Base-by-base conservation (phyloP, 805 yeast genomes). In the Sugiyamaella mastotermitis region DNA sequence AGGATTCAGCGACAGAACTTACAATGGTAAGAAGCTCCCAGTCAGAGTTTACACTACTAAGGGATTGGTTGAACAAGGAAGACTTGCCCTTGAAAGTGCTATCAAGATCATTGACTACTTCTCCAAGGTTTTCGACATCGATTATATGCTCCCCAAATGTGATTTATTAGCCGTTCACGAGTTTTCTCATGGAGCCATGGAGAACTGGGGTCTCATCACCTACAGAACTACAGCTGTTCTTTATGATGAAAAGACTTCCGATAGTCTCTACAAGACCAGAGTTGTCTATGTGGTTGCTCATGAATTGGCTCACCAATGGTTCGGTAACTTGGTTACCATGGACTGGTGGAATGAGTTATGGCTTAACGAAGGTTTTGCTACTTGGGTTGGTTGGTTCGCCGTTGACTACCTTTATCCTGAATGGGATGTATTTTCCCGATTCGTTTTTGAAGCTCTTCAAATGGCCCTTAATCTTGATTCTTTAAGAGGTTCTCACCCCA, bases 251-350 rank as follows among this genome's bases (percentile, higher is more conserved):
- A 68, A 70, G 47, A 74, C 73, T 49, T 70, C 86, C 26, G 76
- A 78, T 45, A 65, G 76, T 46, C 67, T 66, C 42, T 72, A 81
- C 48, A 75, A 77, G 57, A 78, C 77, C 58, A 71, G 88, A 58
- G 92, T 83, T 27, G 82, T 87, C 25, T 90, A 83, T 56, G 92
- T 83, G 34, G 87, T 83, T 31, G 84, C 80, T 65, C 94, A 83
- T 65, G 94, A 83, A 64, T 71, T 83, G 65, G 92, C 94, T 35
- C 94, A 83, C 61, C 94, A 83, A 66, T 83, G 94, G 94, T 83
- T 83, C 53, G 94, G 94, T 57, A 80, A 83, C 61, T 69, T 83
- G 62, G 94, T 83, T 43, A 83, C 94, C 38, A 83, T 83, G 94
- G 88, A 83, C 55, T 83, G 85, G 80, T 83, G 94, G 94, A 85